Evolutionary conservation across 495 filamentous ascomycete species (phyloP).

Genomic region (Penicillium riverlandense): DNA sequence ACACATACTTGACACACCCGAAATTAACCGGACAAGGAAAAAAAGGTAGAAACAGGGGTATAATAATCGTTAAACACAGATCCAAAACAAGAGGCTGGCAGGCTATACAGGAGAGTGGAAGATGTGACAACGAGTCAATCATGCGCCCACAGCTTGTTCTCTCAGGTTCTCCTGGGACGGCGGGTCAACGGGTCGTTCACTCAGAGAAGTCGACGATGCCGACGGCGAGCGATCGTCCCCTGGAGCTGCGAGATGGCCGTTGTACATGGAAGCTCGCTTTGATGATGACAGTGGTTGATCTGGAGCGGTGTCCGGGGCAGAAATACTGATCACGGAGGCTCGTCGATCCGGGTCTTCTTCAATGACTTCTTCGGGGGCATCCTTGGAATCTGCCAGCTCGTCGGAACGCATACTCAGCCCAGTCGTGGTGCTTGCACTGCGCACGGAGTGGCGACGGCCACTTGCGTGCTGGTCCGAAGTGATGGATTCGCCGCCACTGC

Average conservation of each 20-base stretch:
- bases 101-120: slow-evolving; percentile 11
- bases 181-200: slow-evolving; percentile 11
- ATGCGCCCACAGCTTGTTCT: slow-evolving; percentile 27
- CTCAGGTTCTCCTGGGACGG: slow-evolving; percentile 21
- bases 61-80: slow-evolving; percentile 20
- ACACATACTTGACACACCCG: too few species aligned
- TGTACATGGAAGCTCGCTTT: slow-evolving; percentile 3
- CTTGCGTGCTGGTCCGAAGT: slow-evolving; percentile 16
- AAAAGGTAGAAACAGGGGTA: slow-evolving; percentile 14
- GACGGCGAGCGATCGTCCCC: slow-evolving; percentile 8
- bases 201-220: slow-evolving; percentile 12
- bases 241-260: slow-evolving; percentile 9
- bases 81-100: slow-evolving; percentile 8
- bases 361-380: slow-evolving; percentile 12
- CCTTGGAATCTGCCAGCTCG: slow-evolving; percentile 17
- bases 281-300: slow-evolving; percentile 1
- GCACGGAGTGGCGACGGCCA: slow-evolving; percentile 27
- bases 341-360: slow-evolving; percentile 1
- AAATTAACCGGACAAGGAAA: not conserved
- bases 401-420: slow-evolving; percentile 23
- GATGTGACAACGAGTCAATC: not conserved
- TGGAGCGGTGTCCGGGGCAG: not conserved
- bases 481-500: slow-evolving; percentile 23
- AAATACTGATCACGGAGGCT: not conserved
- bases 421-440: slow-evolving; percentile 33